A percentile compares a stretch with the other conserved stretches of the same genome.
Conservation (phyloP, 164 flowering plant genomes). For the Magnolia officinalis region DNA sequence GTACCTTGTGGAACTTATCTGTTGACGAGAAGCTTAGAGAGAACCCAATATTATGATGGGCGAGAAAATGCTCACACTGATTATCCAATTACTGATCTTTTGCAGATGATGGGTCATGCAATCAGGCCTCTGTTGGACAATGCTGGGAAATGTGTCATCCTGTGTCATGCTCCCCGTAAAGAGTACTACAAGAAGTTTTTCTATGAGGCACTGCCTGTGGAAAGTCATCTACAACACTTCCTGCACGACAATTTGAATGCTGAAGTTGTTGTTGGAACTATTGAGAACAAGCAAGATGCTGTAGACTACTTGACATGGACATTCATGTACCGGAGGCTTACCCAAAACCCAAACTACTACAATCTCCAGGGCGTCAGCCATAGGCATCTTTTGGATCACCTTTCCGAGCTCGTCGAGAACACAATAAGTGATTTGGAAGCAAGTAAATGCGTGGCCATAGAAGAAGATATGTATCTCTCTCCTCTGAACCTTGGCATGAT, state of each 20-base stretch:
- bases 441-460: conserved; percentile 69
- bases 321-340: conserved; percentile 92
- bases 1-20: conserved; percentile 80
- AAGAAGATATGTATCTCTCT: conserved; percentile 74
- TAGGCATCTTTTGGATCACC: conserved; percentile 90
- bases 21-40: conserved; percentile 60
- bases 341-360: conserved; percentile 95
- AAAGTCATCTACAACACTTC: conserved; percentile 88
- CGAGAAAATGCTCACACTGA: conserved; percentile 93
- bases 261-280: conserved; percentile 69
- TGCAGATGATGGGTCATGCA: conserved; percentile 99
- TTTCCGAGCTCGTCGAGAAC: conserved; percentile 91
- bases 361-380: conserved; percentile 93
- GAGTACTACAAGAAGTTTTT: conserved; percentile 94
- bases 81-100: conserved; percentile 83
- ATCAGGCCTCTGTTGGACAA: conserved; percentile 81
- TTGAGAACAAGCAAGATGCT: conserved; percentile 89
- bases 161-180: conserved; percentile 95
- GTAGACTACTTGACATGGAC: conserved; percentile 83
- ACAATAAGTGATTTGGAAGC: conserved; percentile 75
- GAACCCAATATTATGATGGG: conserved; percentile 42
- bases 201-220: conserved; percentile 94
- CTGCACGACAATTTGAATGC: conserved; percentile 95
- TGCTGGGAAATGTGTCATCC: conserved; percentile 85
- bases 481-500: conserved; percentile 86